Conservation (phyloP, 768 basidiomycete genomes). For the Auricularia sp. region DNA sequence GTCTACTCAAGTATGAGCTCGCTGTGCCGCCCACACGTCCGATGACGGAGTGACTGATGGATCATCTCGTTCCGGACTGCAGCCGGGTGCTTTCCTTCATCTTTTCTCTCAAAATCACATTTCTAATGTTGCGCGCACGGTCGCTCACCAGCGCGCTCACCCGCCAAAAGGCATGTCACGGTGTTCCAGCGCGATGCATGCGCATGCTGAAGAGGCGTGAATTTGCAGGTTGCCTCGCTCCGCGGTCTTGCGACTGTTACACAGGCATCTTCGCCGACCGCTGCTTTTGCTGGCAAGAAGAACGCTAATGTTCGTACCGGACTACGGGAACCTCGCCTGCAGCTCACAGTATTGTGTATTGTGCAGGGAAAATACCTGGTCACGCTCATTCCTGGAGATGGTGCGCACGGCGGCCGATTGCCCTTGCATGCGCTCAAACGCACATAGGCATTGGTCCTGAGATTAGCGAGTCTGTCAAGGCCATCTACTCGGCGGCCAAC, state of each 20-base stretch:
- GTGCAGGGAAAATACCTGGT: slow-evolving; percentile 90
- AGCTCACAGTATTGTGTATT: slow-evolving; percentile 5
- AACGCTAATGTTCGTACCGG: slow-evolving; percentile 61
- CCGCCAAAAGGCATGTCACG: slow-evolving; percentile 36
- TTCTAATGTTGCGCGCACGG: slow-evolving; percentile 45
- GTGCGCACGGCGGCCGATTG: slow-evolving; percentile 33
- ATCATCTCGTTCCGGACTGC: background rate
- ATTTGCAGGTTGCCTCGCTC: slow-evolving; percentile 7
- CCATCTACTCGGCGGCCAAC: slow-evolving; percentile 82
- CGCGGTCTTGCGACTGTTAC: background rate
- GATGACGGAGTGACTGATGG: background rate
- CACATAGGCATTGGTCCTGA: slow-evolving; percentile 90
- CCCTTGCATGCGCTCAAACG: slow-evolving; percentile 8
- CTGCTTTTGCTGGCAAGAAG: slow-evolving; percentile 86
- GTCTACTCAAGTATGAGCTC: background rate
- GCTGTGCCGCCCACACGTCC: background rate
- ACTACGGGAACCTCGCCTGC: background rate
- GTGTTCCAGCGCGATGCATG: background rate
- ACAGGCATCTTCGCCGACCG: slow-evolving; percentile 48
- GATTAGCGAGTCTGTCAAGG: slow-evolving; percentile 92
- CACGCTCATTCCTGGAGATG: slow-evolving; percentile 94
- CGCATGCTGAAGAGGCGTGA: slow-evolving; percentile 11
- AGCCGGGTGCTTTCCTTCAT: slow-evolving; percentile 11
- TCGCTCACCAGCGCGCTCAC: slow-evolving; percentile 41
- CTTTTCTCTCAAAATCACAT: slow-evolving; percentile 24